These are phyloP conservation scores for Mortierella sp. DNA, from an alignment of 371 early-diverging fungal species.

Conservation along the genomic window DNA sequence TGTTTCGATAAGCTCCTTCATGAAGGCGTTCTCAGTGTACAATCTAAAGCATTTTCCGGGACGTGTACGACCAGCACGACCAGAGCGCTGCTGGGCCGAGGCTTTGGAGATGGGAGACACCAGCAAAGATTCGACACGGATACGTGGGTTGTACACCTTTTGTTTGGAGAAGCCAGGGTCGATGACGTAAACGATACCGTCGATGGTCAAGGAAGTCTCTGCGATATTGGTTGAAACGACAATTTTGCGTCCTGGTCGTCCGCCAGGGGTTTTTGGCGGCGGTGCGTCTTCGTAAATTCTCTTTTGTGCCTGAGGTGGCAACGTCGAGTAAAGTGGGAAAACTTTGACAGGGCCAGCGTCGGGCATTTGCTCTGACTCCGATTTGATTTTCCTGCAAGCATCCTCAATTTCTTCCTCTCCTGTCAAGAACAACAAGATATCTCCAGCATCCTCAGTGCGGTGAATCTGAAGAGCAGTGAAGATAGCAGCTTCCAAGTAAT, in stretches of 20 bases:
- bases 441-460: conserved; percentile 85
- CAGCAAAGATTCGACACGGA: conserved; percentile 92
- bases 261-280: conserved; percentile 76
- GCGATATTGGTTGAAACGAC: conserved; percentile 98
- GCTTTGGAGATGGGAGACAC: conserved; percentile 95
- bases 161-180: conserved; percentile 98
- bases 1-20: conserved; percentile 82
- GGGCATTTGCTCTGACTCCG: conserved; percentile 72
- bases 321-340: conserved; percentile 92
- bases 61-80: conserved; percentile 95
- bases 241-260: conserved; percentile 91
- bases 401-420: conserved; percentile 96
- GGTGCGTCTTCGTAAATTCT: conserved; percentile 94
- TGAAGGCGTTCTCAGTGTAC: conserved; percentile 93
- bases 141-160: conserved; percentile 95
- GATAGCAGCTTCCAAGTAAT: conserved; percentile 93
- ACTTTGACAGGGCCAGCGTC: conserved; percentile 64
- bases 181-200: conserved; percentile 97
- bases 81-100: conserved; percentile 96
- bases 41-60: conserved; percentile 95
- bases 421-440: conserved; percentile 93
- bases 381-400: conserved; percentile 70
- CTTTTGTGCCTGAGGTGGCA: conserved; percentile 94
- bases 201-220: conserved; percentile 98
- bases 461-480: conserved; percentile 93